Base-by-base conservation (phyloP, 1,284 basidiomycete species). In the Cutaneotrichosporon cutaneum region DNA sequence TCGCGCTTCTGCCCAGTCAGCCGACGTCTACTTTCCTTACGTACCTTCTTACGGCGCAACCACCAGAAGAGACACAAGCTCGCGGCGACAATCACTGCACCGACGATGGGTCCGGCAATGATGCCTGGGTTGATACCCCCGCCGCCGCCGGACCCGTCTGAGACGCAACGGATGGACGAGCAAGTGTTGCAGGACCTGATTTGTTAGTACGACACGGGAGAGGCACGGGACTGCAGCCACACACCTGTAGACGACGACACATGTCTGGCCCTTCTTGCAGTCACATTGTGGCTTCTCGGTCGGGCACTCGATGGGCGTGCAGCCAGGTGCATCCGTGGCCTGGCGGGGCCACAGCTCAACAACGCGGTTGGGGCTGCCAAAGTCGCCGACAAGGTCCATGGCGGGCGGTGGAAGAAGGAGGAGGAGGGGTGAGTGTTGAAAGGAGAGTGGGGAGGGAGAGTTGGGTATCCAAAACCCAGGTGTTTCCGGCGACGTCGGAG, bases 101-200 rank as follows among this genome's bases (percentile, higher is more conserved):
- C 79, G 3, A 80, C 72, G 21, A 81, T 72, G 13, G 78, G 78
- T 32, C 77, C 77, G 24, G 76, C 78, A 55, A 81, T 79, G 22
- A 76, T 69, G 27, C 80, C 80, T 6, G 77, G 71, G 57, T 78
- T 80, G 27, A 79, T 63, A 18, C 58, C 44, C 14, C 51, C 51
- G 22, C 44, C 36, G 13, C 21, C 24, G 4, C 36, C 39, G 5
- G 39, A 18, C 6, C 7, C 35, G 18, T 8, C 45, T 16, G 21
- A 26, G n/a, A 24, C 27, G 22, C 26, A 45, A 22, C 22, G 13
- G 16, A 42, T 52, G 35, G 27, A 35, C 8, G 77, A 65, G 61
- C 79, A 81, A 24, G 73, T 65, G 14, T 68, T 72, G 58, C 77
- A 78, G 54, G 47, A 14, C 11, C 61, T 62, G 53, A 8, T 36